These are phyloP conservation scores for Yamadazyma ubonensis DNA, from an alignment of 805 yeast species.

Conservation along the genomic window DNA sequence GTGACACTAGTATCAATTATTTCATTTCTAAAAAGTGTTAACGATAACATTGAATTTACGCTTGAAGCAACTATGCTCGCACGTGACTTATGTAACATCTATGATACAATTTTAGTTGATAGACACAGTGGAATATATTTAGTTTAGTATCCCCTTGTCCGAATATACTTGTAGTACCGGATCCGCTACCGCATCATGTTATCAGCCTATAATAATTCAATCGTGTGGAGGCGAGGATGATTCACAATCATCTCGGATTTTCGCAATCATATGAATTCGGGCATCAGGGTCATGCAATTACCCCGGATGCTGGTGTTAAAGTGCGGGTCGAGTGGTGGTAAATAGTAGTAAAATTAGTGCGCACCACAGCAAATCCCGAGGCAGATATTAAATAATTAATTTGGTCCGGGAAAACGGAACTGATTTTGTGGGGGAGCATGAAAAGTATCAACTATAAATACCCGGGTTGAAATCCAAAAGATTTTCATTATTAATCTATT, in stretches of 20 bases:
- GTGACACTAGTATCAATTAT: background rate
- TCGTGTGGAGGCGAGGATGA: conserved; percentile 5
- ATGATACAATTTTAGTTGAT: background rate
- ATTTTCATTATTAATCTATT: background rate
- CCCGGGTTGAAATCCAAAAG: conserved; percentile 8
- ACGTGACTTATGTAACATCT: background rate
- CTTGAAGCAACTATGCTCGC: background rate
- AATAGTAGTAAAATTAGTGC: background rate
- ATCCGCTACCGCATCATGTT: conserved; percentile 2
- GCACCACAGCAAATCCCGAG: conserved; percentile 3
- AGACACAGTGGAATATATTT: background rate
- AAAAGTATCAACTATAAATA: conserved; percentile 8
- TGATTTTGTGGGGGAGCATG: conserved; percentile 18
- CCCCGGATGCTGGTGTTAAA: background rate
- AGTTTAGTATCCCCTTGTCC: conserved; percentile 6
- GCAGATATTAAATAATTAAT: background rate
- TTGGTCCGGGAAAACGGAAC: conserved; percentile 25
- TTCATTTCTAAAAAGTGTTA: background rate
- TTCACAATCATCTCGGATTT: conserved; percentile 6
- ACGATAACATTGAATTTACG: background rate
- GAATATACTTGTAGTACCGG: background rate
- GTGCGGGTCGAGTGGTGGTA: background rate
- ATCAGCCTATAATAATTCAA: background rate
- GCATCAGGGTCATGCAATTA: conserved; percentile 2
- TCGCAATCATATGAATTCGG: conserved; percentile 7